These are phyloP conservation scores for Colletotrichum lupini DNA, from an alignment of 2,329 filamentous ascomycete genomes.

Conservation along the genomic window DNA sequence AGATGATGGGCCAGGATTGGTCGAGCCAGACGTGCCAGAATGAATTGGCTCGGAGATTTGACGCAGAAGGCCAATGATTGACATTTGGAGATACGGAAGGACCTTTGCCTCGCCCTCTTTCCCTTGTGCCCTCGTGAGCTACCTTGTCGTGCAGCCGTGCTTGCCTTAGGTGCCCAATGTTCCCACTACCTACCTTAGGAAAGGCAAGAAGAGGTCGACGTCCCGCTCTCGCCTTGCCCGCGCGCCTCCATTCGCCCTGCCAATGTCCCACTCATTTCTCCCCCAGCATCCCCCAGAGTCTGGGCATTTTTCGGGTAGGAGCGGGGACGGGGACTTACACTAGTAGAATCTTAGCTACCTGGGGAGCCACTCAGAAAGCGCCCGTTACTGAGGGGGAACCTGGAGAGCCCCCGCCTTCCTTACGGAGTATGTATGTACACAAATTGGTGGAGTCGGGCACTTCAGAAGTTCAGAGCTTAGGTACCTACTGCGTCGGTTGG, in stretches of 20 bases:
- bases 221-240: conserved; percentile 3
- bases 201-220: neutral
- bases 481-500: neutral
- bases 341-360: neutral
- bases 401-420: neutral
- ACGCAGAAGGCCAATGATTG: conserved; percentile 27
- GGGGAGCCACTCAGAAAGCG: neutral
- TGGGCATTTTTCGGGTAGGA: conserved; percentile 11
- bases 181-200: conserved; percentile 20
- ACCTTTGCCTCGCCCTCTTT: neutral
- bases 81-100: conserved; percentile 2
- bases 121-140: neutral
- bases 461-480: neutral
- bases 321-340: conserved; percentile 15
- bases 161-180: neutral
- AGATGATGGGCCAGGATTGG: conserved; percentile 15
- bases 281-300: conserved; percentile 1
- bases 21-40: neutral
- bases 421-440: neutral
- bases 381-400: neutral
- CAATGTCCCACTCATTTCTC: conserved; percentile 16
- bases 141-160: neutral
- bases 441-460: neutral
- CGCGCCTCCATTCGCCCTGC: neutral
- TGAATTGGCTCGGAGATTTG: conserved; percentile 30